Evolutionary conservation across 2,329 filamentous ascomycete genomes (phyloP).

Genomic region (Cadophora luteo-olivacea): DNA sequence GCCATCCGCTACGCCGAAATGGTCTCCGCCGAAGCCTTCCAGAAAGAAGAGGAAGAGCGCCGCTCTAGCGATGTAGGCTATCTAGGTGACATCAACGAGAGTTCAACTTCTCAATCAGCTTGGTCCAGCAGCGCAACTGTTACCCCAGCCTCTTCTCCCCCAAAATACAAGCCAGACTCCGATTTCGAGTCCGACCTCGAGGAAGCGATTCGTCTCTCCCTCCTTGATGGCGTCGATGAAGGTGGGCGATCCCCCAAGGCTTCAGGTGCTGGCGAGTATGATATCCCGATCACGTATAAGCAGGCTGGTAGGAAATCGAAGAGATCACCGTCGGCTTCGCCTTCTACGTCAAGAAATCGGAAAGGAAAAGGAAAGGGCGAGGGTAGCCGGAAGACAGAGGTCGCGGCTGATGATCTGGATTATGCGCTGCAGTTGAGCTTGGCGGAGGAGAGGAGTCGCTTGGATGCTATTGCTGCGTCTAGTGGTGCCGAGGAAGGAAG

Average conservation of each 20-base stretch:
- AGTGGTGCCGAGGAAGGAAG: constrained; percentile 29
- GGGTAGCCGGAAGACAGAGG: constrained; percentile 21
- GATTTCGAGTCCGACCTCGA: constrained; percentile 67
- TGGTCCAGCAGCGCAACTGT: constrained; percentile 54
- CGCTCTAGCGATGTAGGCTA: constrained; percentile 60
- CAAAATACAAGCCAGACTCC: constrained; percentile 48
- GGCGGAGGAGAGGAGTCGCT: constrained; percentile 55
- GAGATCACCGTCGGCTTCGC: constrained; percentile 43
- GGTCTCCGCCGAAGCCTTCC: constrained; percentile 66
- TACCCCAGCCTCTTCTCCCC: constrained; percentile 52
- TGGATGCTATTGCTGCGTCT: constrained; percentile 39
- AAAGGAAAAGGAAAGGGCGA: constrained; percentile 37
- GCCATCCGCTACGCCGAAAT: constrained; percentile 69
- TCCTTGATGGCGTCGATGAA: constrained; percentile 62
- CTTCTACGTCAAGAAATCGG: constrained; percentile 33
- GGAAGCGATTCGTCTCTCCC: constrained; percentile 65
- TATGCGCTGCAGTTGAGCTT: constrained; percentile 66
- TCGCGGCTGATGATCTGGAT: constrained; percentile 60
- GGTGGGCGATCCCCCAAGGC: constrained; percentile 52
- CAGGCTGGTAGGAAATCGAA: constrained; percentile 49
- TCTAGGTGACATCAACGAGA: constrained; percentile 53
- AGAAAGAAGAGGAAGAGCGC: constrained; percentile 59
- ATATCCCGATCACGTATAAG: constrained; percentile 58
- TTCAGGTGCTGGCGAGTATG: constrained; percentile 56
- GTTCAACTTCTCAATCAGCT: constrained; percentile 42